Percentiles rank a stretch among this genome's conserved stretches.
phyloP scores from a whole-genome alignment of 305 asterid species.

The Fraxinus platypoda region DNA sequence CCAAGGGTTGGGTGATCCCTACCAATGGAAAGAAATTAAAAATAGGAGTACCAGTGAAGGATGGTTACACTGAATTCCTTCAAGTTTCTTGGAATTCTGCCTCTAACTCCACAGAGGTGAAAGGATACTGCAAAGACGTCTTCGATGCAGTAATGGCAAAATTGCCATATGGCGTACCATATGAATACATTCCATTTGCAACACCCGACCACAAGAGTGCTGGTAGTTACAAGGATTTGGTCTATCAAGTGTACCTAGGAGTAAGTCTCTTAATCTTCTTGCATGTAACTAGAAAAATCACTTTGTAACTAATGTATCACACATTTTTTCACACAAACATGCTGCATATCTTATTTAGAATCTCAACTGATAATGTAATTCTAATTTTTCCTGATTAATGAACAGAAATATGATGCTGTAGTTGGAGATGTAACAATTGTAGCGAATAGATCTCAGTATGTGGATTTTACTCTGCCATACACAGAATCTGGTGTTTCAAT shows the following conservation, averaged over 20 bases:
- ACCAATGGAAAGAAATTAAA: constrained; percentile 48
- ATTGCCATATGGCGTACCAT: constrained; percentile 44
- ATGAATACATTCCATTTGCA: constrained; percentile 54
- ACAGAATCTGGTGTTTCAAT: constrained; percentile 53
- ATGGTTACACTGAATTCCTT: constrained; percentile 48
- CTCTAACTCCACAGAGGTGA: constrained; percentile 32
- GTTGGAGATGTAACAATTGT: constrained; percentile 64
- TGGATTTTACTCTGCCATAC: constrained; percentile 62
- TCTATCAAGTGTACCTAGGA: constrained; percentile 53
- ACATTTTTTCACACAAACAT: neutral
- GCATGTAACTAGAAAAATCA: neutral
- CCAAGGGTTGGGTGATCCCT: constrained; percentile 61
- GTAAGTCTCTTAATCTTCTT: constrained; percentile 31
- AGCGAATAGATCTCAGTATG: constrained; percentile 50
- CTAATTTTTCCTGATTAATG: constrained; percentile 8
- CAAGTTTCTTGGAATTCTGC: constrained; percentile 32
- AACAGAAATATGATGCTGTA: constrained; percentile 48
- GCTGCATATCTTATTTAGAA: neutral
- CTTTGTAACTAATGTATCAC: neutral
- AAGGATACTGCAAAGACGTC: constrained; percentile 56
- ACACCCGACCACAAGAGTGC: constrained; percentile 30
- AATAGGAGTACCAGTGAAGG: constrained; percentile 53
- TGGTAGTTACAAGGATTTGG: constrained; percentile 43
- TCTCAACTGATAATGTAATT: neutral
- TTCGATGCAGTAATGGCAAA: constrained; percentile 48